A percentile compares a stretch with the other conserved stretches of the same genome.
Evolutionary conservation across 192 early-diverging fungal genomes (phyloP).

Genomic region (Chytriomyces hyalinus): DNA sequence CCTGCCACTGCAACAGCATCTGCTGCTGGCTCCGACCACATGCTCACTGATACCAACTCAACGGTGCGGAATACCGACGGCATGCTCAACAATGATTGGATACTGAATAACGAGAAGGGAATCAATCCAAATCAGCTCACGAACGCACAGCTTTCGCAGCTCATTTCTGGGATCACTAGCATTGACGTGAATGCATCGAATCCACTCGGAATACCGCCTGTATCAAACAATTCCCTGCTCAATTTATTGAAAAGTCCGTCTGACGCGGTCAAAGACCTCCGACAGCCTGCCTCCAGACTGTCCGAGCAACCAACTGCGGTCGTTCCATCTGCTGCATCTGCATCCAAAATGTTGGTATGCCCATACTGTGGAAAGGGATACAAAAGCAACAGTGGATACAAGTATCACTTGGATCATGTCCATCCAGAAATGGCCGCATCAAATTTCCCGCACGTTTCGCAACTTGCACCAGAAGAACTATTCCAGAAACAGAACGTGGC

Average conservation of each 20-base stretch:
- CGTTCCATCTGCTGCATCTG: neutral
- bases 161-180: neutral
- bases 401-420: conserved; percentile 85
- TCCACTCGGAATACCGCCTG: too few relatives aligned
- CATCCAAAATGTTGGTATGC: conserved; percentile 3
- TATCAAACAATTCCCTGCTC: too few relatives aligned
- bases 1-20: neutral
- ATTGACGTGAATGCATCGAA: neutral
- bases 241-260: too few relatives aligned
- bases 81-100: neutral
- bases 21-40: too few relatives aligned
- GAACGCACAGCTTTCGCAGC: conserved; percentile 9
- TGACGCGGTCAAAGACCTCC: too few relatives aligned
- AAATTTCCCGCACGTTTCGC: neutral
- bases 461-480: too few relatives aligned
- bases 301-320: too few relatives aligned
- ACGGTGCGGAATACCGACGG: neutral
- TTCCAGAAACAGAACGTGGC: too few relatives aligned
- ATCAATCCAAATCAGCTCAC: conserved; percentile 1
- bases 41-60: too few relatives aligned
- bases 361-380: conserved; percentile 80
- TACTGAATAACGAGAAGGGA: neutral
- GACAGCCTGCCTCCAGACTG: too few relatives aligned
- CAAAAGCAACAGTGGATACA: conserved; percentile 89
- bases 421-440: conserved; percentile 9